Percentiles rank a stretch among this genome's conserved stretches.
These are phyloP conservation scores for Tulasnella sp. DNA, from an alignment of 768 basidiomycete species.

Conservation along the genomic window DNA sequence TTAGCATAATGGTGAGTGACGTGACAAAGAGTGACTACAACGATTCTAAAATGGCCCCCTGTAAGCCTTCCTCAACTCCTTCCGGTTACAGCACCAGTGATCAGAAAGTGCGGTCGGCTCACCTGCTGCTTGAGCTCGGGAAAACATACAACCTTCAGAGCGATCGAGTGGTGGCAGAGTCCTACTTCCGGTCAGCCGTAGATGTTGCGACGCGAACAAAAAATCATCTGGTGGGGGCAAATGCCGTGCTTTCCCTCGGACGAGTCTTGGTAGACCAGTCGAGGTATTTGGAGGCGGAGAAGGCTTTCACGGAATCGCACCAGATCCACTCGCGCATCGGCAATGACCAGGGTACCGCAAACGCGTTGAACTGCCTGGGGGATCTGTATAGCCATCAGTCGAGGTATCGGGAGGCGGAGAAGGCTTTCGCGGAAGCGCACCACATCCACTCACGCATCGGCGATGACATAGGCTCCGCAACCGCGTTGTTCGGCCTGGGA, in stretches of 20 bases:
- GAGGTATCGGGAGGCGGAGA: not conserved
- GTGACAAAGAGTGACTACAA: not conserved
- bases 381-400: too few species aligned
- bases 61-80: not conserved
- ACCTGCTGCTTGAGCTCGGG: not conserved
- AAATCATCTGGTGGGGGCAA: not conserved
- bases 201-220: not conserved
- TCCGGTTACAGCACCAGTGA: not conserved
- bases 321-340: too few species aligned
- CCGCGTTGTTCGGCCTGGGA: too few species aligned
- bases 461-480: too few species aligned
- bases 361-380: too few species aligned
- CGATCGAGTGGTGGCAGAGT: not conserved
- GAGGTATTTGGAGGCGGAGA: too few species aligned
- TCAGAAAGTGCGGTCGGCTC: not conserved
- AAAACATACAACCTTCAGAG: not conserved
- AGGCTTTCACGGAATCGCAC: too few species aligned
- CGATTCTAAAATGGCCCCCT: not conserved
- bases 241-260: too few species aligned
- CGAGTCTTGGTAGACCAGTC: too few species aligned
- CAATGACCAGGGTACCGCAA: too few species aligned
- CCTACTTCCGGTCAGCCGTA: not conserved
- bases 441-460: too few species aligned
- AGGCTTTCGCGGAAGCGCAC: too few species aligned
- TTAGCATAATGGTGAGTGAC: not conserved